Conservation (phyloP, 2,329 filamentous ascomycete genomes). For the Pseudohalonectria lignicola region DNA sequence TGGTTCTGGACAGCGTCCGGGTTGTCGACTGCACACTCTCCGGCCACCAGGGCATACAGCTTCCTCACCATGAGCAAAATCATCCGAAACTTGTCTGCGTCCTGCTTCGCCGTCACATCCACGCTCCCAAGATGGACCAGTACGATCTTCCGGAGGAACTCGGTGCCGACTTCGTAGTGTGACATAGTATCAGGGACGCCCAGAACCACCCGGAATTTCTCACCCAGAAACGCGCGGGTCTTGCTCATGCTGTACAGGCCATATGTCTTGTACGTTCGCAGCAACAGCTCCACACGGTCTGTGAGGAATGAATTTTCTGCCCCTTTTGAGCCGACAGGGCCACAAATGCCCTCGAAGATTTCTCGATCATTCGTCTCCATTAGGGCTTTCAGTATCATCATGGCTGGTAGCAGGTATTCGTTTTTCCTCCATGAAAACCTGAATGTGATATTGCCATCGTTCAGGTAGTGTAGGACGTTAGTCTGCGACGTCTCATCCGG, state of each 20-base stretch:
- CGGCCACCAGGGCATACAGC: slow-evolving; percentile 83
- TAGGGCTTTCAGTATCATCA: slow-evolving; percentile 95
- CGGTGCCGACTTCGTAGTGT: slow-evolving; percentile 80
- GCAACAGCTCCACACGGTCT: slow-evolving; percentile 81
- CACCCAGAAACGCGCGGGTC: slow-evolving; percentile 76
- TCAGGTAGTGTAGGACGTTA: slow-evolving; percentile 92
- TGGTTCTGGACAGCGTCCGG: slow-evolving; percentile 95
- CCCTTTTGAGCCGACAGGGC: slow-evolving; percentile 63
- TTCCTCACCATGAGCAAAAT: slow-evolving; percentile 94
- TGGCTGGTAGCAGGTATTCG: slow-evolving; percentile 87
- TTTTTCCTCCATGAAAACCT: slow-evolving; percentile 97
- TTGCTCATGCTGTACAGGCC: slow-evolving; percentile 70
- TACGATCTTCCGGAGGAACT: slow-evolving; percentile 83
- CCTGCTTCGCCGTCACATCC: slow-evolving; percentile 72
- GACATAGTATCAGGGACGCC: slow-evolving; percentile 74
- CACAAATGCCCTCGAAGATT: slow-evolving; percentile 89
- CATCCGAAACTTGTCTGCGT: slow-evolving; percentile 88
- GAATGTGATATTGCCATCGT: slow-evolving; percentile 92
- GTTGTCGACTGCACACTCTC: slow-evolving; percentile 88
- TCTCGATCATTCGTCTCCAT: slow-evolving; percentile 94
- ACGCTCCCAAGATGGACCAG: slow-evolving; percentile 83
- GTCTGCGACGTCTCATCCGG: slow-evolving; percentile 98
- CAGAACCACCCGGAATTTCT: slow-evolving; percentile 83
- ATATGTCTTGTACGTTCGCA: slow-evolving; percentile 91
- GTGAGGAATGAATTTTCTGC: slow-evolving; percentile 86